A percentile compares a stretch with the other conserved stretches of the same genome.
Evolutionary conservation across 805 yeast species (phyloP).

Genomic region (Kockiozyma suomiensis): DNA sequence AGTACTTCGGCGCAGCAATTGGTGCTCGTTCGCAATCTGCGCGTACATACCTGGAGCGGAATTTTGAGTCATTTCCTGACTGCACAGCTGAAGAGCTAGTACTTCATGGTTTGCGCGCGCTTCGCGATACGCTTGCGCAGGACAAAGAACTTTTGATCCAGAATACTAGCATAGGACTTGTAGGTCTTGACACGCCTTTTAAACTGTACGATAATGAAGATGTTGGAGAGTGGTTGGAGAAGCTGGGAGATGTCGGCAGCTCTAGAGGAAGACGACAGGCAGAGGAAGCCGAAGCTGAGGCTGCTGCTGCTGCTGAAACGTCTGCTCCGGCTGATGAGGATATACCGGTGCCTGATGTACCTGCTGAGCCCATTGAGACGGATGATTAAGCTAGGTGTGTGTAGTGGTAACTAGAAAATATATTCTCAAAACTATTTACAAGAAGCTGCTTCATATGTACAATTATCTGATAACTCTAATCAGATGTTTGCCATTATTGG

Average conservation of each 20-base stretch:
- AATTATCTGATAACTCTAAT: conserved; percentile 5
- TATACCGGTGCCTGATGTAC: conserved; percentile 8
- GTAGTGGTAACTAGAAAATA: not conserved
- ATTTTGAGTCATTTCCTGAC: conserved; percentile 65
- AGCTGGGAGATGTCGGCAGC: conserved; percentile 50
- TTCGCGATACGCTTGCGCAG: conserved; percentile 91
- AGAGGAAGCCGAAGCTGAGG: conserved; percentile 9
- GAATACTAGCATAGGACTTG: conserved; percentile 89
- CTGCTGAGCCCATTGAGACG: conserved; percentile 31
- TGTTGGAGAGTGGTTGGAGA: conserved; percentile 80
- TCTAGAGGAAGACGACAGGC: conserved; percentile 26
- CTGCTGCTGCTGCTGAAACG: conserved; percentile 17
- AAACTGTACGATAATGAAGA: conserved; percentile 82
- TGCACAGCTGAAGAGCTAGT: conserved; percentile 72
- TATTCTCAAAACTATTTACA: conserved; percentile 7
- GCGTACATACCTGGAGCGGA: conserved; percentile 90
- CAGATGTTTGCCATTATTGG: conserved; percentile 43
- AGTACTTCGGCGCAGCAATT: conserved; percentile 90
- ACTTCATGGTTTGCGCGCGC: conserved; percentile 82
- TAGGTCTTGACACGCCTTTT: conserved; percentile 78
- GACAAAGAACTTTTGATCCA: conserved; percentile 84
- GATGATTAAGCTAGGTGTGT: conserved; percentile 8
- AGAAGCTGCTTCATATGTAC: not conserved
- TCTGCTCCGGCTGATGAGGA: conserved; percentile 10
- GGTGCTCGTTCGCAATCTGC: conserved; percentile 99